Percentiles rank a stretch among this genome's conserved stretches.
Conservation (phyloP, 352 stramenopile species). For the Phytophthora lateralis region DNA sequence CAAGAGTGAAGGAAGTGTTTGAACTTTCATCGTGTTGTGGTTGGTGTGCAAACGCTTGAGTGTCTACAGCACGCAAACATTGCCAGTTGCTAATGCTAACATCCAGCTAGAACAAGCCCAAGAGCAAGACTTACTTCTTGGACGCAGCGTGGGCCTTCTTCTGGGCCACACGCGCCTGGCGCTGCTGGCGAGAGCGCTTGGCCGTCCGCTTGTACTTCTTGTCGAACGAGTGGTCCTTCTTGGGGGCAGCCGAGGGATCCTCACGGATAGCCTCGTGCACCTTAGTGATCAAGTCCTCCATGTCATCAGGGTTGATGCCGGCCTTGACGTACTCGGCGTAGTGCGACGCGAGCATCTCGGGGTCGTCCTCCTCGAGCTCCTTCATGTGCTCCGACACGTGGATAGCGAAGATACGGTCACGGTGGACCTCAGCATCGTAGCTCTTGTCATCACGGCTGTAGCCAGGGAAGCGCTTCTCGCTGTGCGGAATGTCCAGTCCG, state of each 20-base stretch:
- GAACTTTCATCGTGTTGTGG: constrained; percentile 48
- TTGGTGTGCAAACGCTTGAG: constrained; percentile 1
- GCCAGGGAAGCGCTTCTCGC: constrained; percentile 99
- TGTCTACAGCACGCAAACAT: constrained; percentile 6
- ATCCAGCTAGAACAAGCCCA: constrained; percentile 5
- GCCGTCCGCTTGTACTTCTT: constrained; percentile 94
- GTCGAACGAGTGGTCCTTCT: constrained; percentile 92
- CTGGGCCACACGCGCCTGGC: constrained; percentile 94
- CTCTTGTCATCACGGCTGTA: constrained; percentile 99
- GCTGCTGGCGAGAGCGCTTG: constrained; percentile 95
- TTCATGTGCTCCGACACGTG: constrained; percentile 99
- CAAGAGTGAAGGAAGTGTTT: constrained; percentile 27
- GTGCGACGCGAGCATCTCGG: constrained; percentile 97
- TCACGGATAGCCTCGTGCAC: constrained; percentile 98
- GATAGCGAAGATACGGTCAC: constrained; percentile 97
- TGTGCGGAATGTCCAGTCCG: constrained; percentile 99
- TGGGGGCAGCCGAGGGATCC: constrained; percentile 93
- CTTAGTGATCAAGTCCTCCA: constrained; percentile 92
- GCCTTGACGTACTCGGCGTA: constrained; percentile 96
- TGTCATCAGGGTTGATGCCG: constrained; percentile 93
- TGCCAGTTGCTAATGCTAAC: constrained; percentile 4
- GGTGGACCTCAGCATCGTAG: constrained; percentile 98
- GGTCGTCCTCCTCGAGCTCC: constrained; percentile 99
- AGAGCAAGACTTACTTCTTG: constrained; percentile 45
- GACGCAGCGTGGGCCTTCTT: constrained; percentile 96